Percentiles rank a stretch among this genome's conserved stretches.
phyloP scores from a whole-genome alignment of 768 basidiomycete genomes.

The Agaricus subrufescens region DNA sequence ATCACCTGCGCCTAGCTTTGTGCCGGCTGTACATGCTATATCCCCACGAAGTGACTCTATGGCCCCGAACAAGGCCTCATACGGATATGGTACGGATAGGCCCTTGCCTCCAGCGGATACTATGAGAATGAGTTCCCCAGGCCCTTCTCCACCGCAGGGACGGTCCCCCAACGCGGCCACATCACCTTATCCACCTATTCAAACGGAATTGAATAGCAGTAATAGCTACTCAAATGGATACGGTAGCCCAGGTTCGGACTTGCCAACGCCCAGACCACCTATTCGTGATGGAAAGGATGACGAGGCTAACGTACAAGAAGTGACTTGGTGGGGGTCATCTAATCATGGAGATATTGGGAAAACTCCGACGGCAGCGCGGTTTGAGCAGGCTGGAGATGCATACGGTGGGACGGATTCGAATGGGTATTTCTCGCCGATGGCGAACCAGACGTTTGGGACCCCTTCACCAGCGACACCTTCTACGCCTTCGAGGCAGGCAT shows the following conservation, averaged over 20 bases:
- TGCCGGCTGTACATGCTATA: conserved; percentile 32
- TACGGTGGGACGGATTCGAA: conserved; percentile 37
- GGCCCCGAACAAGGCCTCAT: conserved; percentile 50
- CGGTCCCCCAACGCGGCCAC: conserved; percentile 48
- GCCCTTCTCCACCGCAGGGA: conserved; percentile 49
- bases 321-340: conserved; percentile 62
- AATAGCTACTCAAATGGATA: conserved; percentile 35
- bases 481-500: conserved; percentile 11
- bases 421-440: conserved; percentile 85
- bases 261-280: conserved; percentile 27
- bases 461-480: conserved; percentile 19
- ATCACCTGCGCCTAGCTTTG: conserved; percentile 62
- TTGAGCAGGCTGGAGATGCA: conserved; percentile 49
- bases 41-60: conserved; percentile 68
- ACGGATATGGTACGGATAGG: conserved; percentile 51
- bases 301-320: conserved; percentile 30
- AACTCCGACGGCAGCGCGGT: conserved; percentile 71
- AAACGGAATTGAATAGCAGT: conserved; percentile 18
- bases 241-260: conserved; percentile 21
- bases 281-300: conserved; percentile 26
- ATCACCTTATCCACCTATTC: conserved; percentile 40
- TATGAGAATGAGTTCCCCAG: conserved; percentile 47
- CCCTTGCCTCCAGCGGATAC: conserved; percentile 80
- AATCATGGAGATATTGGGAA: conserved; percentile 16
- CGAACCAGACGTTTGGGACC: conserved; percentile 41